Conservation (phyloP, 176 grass and related monocot species). For the Musa acuminata region DNA sequence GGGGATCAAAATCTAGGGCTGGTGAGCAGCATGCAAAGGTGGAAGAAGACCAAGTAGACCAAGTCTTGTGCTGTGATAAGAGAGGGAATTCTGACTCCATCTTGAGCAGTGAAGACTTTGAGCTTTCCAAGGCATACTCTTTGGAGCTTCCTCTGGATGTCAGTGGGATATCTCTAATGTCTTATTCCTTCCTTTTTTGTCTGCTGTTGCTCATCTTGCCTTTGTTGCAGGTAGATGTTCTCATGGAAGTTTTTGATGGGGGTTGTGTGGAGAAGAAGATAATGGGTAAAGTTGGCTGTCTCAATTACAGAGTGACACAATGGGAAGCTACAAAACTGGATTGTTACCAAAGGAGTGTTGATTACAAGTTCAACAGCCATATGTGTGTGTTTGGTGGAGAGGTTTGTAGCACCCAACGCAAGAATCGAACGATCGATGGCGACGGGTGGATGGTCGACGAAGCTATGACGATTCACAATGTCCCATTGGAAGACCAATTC, state of each 20-base stretch:
- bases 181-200: not conserved
- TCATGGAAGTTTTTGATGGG: constrained; percentile 71
- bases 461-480: constrained; percentile 52
- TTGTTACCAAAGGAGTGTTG: constrained; percentile 46
- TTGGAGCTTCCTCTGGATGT: constrained; percentile 45
- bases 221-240: constrained; percentile 27
- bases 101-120: constrained; percentile 37
- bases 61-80: constrained; percentile 21
- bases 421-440: constrained; percentile 33
- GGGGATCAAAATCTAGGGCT: constrained; percentile 56
- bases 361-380: constrained; percentile 73
- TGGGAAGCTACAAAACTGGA: constrained; percentile 43
- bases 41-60: constrained; percentile 46
- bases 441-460: constrained; percentile 61
- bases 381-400: constrained; percentile 73
- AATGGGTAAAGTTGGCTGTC: constrained; percentile 58
- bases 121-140: constrained; percentile 39
- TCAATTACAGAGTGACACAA: constrained; percentile 45
- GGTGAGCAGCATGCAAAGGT: constrained; percentile 44
- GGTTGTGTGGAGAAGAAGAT: constrained; percentile 40
- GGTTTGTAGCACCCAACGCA: constrained; percentile 58
- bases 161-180: constrained; percentile 15
- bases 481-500: constrained; percentile 69
- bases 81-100: constrained; percentile 34
- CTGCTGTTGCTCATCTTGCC: not conserved